Evolutionary conservation across 139 green algal genomes (phyloP).

Genomic region (Limnomonas spitsbergensis): DNA sequence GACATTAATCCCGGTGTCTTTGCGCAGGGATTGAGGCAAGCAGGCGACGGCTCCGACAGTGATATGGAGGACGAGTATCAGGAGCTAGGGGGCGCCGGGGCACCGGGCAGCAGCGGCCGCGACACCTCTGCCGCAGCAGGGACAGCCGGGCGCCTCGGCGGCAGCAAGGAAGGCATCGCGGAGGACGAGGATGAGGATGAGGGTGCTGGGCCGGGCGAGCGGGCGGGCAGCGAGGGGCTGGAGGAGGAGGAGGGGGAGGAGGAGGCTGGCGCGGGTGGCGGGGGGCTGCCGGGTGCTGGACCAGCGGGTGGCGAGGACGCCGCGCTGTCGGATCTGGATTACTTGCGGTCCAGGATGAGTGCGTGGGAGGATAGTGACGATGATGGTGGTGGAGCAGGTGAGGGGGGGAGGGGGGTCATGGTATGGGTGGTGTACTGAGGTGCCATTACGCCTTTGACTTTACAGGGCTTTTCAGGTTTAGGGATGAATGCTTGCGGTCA

Average conservation of each 20-base stretch:
- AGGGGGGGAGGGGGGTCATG: background rate
- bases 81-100: conserved; percentile 15
- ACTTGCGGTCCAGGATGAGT: conserved; percentile 72
- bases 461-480: no score
- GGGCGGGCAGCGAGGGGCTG: background rate
- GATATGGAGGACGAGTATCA: conserved; percentile 32
- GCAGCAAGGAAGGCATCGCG: conserved; percentile 7
- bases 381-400: conserved; percentile 27
- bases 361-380: conserved; percentile 54
- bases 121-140: background rate
- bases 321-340: conserved; percentile 82
- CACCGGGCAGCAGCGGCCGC: background rate
- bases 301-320: background rate
- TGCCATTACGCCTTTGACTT: no score
- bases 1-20: no score
- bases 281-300: background rate
- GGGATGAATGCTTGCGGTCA: no score
- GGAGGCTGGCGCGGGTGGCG: background rate
- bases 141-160: background rate
- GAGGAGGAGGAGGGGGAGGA: background rate
- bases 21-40: no score
- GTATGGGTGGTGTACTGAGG: background rate
- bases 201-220: background rate
- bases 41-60: conserved; percentile 6
- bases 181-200: conserved; percentile 26